These are phyloP conservation scores for Suillus variegatus DNA, from an alignment of 768 basidiomycete genomes.

Conservation along the genomic window DNA sequence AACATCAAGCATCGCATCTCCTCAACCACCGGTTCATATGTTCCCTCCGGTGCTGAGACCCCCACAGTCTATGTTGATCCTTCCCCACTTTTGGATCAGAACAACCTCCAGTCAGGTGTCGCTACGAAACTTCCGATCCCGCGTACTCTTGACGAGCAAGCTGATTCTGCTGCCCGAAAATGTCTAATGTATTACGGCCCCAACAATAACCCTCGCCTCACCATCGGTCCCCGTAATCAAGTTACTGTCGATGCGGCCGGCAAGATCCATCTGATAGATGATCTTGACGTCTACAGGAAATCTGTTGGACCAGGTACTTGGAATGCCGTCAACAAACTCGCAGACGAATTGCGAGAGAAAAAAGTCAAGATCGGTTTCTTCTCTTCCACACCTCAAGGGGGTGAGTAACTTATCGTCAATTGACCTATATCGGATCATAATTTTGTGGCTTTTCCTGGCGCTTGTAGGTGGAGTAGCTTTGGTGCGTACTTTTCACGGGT, in stretches of 20 bases:
- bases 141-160: slow-evolving; percentile 81
- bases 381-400: slow-evolving; percentile 93
- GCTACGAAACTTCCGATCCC: slow-evolving; percentile 66
- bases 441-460: slow-evolving; percentile 19
- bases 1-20: slow-evolving; percentile 84
- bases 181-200: slow-evolving; percentile 83
- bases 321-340: slow-evolving; percentile 80
- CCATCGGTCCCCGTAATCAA: slow-evolving; percentile 81
- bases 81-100: slow-evolving; percentile 44
- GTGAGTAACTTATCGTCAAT: slow-evolving; percentile 40
- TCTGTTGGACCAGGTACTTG: slow-evolving; percentile 75
- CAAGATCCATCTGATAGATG: slow-evolving; percentile 84
- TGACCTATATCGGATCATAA: slow-evolving; percentile 24
- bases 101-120: slow-evolving; percentile 46
- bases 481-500: slow-evolving; percentile 46
- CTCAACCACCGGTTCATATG: slow-evolving; percentile 76
- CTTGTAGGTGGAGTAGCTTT: slow-evolving; percentile 86
- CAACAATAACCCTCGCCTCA: slow-evolving; percentile 79
- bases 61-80: slow-evolving; percentile 70
- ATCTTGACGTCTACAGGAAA: slow-evolving; percentile 74
- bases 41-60: slow-evolving; percentile 75
- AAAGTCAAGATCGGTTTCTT: slow-evolving; percentile 93
- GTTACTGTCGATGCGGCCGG: slow-evolving; percentile 87
- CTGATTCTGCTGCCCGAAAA: slow-evolving; percentile 85
- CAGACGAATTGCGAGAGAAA: slow-evolving; percentile 82